Conservation (phyloP, 208 protist genomes). For the Leishmania tarentolae region DNA sequence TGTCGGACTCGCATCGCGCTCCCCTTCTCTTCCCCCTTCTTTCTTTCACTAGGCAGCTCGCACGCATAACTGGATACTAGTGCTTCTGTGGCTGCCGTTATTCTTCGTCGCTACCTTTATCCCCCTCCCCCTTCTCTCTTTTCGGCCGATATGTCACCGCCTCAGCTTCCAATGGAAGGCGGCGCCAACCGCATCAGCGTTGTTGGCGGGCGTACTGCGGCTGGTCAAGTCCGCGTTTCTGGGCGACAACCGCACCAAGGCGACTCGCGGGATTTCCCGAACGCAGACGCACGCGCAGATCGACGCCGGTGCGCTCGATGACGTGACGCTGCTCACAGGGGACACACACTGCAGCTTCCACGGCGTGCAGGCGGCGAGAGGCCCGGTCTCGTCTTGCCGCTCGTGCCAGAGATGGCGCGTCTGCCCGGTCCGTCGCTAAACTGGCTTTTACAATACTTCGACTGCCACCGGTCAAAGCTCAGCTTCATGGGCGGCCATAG, state of each 20-base stretch:
- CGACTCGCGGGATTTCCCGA: conserved; percentile 92
- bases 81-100: background rate
- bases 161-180: conserved; percentile 14
- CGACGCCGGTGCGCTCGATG: conserved; percentile 58
- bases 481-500: conserved; percentile 86
- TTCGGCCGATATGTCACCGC: background rate
- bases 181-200: conserved; percentile 52
- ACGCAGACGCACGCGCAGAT: conserved; percentile 79
- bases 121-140: background rate
- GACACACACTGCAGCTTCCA: conserved; percentile 65
- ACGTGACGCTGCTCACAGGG: conserved; percentile 45
- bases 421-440: conserved; percentile 65
- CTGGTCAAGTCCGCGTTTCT: conserved; percentile 90
- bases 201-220: conserved; percentile 73
- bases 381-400: conserved; percentile 38
- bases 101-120: background rate
- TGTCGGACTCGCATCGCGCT: background rate
- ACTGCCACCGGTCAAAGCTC: conserved; percentile 74
- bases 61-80: background rate
- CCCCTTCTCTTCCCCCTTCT: background rate
- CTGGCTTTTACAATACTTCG: conserved; percentile 75
- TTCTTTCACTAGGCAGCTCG: too few relatives aligned
- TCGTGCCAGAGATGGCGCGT: conserved; percentile 61
- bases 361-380: conserved; percentile 39
- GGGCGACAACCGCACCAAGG: conserved; percentile 90